Percentiles rank a stretch among this genome's conserved stretches.
These are phyloP conservation scores for Populus hybrid DNA, from an alignment of 441 rosid species.

Conservation along the genomic window DNA sequence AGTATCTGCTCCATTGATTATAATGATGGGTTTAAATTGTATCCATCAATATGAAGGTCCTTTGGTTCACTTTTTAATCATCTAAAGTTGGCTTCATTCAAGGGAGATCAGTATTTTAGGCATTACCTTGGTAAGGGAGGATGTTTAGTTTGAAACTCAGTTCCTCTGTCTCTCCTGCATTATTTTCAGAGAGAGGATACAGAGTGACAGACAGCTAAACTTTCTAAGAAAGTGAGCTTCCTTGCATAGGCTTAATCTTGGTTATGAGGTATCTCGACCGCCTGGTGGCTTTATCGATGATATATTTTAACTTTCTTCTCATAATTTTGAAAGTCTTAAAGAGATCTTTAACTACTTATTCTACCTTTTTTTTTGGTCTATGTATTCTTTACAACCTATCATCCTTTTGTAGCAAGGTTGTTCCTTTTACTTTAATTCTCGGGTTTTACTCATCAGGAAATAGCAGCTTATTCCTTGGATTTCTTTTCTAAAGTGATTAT, in stretches of 20 bases:
- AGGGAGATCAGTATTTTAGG: background rate
- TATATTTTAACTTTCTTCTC: background rate
- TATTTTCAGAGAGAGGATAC: background rate
- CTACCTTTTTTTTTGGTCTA: background rate
- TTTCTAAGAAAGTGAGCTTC: background rate
- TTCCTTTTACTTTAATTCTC: background rate
- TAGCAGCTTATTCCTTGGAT: background rate
- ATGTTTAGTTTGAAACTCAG: background rate
- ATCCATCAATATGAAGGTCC: background rate
- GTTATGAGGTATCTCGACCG: background rate
- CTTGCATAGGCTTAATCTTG: background rate
- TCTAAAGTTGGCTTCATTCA: background rate
- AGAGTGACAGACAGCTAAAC: background rate
- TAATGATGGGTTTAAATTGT: background rate
- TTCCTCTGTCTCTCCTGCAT: background rate
- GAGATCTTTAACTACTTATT: background rate
- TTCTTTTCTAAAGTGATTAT: background rate
- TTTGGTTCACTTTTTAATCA: background rate
- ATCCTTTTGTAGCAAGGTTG: background rate
- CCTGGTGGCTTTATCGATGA: background rate
- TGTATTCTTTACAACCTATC: background rate
- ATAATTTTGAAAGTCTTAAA: background rate
- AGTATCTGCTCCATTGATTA: background rate
- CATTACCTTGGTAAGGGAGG: background rate
- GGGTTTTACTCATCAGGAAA: background rate